Conservation (phyloP, 352 stramenopile species). For the Aphanomyces euteiches region DNA sequence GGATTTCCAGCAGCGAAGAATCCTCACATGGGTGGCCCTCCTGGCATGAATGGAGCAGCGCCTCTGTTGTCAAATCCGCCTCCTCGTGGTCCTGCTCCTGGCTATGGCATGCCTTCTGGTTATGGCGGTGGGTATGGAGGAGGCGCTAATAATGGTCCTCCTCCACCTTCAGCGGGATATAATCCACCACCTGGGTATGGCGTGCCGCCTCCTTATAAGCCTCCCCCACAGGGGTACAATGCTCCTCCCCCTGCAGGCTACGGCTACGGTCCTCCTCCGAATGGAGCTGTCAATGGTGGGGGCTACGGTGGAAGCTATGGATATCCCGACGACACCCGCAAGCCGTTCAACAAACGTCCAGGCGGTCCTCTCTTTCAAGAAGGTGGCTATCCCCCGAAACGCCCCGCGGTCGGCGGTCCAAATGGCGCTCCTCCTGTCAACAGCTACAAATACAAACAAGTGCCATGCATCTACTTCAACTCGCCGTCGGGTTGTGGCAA, state of each 20-base stretch:
- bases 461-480: constrained; percentile 71
- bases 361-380: constrained; percentile 42
- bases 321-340: background rate
- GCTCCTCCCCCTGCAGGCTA: constrained; percentile 24
- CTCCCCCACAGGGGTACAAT: constrained; percentile 20
- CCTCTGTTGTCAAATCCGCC: constrained; percentile 27
- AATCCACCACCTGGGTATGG: background rate
- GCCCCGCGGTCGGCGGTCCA: constrained; percentile 27
- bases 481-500: constrained; percentile 67
- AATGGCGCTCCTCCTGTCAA: background rate
- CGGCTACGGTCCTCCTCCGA: constrained; percentile 31
- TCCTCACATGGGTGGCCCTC: constrained; percentile 27
- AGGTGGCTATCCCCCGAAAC: constrained; percentile 41
- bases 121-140: constrained; percentile 29
- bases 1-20: constrained; percentile 7
- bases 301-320: constrained; percentile 32
- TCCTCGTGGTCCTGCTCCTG: constrained; percentile 24
- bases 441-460: constrained; percentile 22
- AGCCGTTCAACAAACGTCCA: constrained; percentile 38
- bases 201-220: constrained; percentile 13
- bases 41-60: background rate
- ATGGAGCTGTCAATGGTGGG: constrained; percentile 29
- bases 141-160: background rate
- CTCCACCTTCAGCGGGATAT: background rate
- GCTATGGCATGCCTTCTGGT: constrained; percentile 35